Base-by-base conservation (phyloP, 1,139 yeast genomes). In the Hansenula sp. region DNA sequence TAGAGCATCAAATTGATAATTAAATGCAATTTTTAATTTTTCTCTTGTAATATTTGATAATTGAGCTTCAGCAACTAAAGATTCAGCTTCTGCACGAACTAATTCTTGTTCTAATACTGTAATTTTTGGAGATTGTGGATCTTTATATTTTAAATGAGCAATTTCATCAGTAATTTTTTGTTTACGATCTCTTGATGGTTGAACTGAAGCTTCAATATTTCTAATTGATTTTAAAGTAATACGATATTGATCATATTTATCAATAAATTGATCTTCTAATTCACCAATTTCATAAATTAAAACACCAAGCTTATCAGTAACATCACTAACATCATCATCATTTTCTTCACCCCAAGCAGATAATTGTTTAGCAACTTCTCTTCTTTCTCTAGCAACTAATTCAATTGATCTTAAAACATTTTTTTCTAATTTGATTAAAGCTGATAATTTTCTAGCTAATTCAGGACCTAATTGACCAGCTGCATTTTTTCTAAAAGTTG, bases 81-180 rank as follows among this genome's bases (percentile, higher is more conserved):
- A 82, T 66, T 86, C 95, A 44, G 95, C 95, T 68, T 86, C 95
- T 36, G 94, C 94, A 68, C 95, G 77, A 44, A 86, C 95, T 61
- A 85, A 73, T 64, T 85, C 94, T 67, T 86, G 95, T 68, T 86
- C 95, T 62, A 84, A 75, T 46, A 84, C 86, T 50, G 79, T 77
- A 52, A 86, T 79, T 67, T 84, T 84, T 59, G 92, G 85, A 33
- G 89, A 81, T 63, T 80, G 85, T 40, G 94, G 92, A 64, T 82
- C 92, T 69, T 83, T 83, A 70, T 83, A 84, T 66, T 84, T 83
- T 64, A 84, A 70, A 66, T 79, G 78, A 50, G 92, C 94, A 65
- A 85, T 84, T 64, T 82, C 83, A 60, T 84, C 90, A 48, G 94
- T 83, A 57, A 86, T 81, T 66, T 84, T 85, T 59, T 81, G 87